Evolutionary conservation across 352 stramenopile genomes (phyloP).

Genomic region (Pythium dissotocum): DNA sequence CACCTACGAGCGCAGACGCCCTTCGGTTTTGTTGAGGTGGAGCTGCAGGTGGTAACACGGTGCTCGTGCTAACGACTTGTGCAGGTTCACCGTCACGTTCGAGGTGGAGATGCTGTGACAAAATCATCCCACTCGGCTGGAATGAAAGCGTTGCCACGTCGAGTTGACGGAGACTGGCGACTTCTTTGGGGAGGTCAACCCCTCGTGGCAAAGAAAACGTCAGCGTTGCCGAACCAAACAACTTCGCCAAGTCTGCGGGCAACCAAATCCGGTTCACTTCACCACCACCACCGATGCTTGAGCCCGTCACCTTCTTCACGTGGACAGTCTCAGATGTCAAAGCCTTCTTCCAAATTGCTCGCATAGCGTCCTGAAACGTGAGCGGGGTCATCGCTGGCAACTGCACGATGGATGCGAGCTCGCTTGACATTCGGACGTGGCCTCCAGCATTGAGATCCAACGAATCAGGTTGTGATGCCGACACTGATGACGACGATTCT

Average conservation of each 20-base stretch:
- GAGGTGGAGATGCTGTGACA: slow-evolving; percentile 32
- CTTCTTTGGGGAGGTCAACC: slow-evolving; percentile 5
- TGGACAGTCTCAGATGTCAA: background rate
- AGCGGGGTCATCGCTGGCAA: background rate
- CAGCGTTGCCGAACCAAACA: slow-evolving; percentile 19
- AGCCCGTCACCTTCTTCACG: slow-evolving; percentile 7
- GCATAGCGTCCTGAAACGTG: slow-evolving; percentile 14
- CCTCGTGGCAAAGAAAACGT: background rate
- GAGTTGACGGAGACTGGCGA: background rate
- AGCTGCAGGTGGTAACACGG: slow-evolving; percentile 9
- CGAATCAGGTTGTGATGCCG: background rate
- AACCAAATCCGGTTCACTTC: slow-evolving; percentile 19
- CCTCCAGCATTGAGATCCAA: background rate
- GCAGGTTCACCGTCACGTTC: background rate
- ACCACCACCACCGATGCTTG: background rate
- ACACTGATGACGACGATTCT: background rate
- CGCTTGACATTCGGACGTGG: slow-evolving; percentile 10
- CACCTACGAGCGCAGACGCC: background rate
- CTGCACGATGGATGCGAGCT: slow-evolving; percentile 9
- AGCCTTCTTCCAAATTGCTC: slow-evolving; percentile 25
- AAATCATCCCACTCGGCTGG: slow-evolving; percentile 23
- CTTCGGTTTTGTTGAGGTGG: slow-evolving; percentile 6
- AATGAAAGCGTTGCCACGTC: slow-evolving; percentile 25
- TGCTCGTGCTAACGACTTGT: background rate
- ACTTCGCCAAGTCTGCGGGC: slow-evolving; percentile 21